Percentiles rank a stretch among this genome's conserved stretches.
Conservation (phyloP, 2,329 filamentous ascomycete species). For the Aureobasidium sp. region DNA sequence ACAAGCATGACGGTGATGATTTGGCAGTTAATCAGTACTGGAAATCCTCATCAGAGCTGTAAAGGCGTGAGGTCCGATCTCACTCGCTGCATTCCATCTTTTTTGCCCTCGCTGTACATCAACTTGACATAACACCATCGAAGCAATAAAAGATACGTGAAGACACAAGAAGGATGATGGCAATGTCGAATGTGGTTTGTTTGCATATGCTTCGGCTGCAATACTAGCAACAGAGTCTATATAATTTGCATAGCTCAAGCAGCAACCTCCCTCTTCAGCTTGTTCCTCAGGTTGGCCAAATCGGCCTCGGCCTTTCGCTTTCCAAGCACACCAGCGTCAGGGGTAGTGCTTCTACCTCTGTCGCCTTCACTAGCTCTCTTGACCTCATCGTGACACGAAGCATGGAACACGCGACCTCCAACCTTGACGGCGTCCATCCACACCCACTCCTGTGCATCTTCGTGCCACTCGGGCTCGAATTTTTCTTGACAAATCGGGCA, state of each 20-base stretch:
- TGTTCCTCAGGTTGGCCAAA: background rate
- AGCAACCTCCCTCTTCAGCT: slow-evolving; percentile 12
- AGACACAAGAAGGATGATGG: background rate
- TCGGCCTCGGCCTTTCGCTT: slow-evolving; percentile 28
- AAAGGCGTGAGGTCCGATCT: no score
- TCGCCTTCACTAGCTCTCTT: slow-evolving; percentile 15
- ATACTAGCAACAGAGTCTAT: background rate
- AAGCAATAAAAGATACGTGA: no score
- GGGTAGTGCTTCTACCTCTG: slow-evolving; percentile 27
- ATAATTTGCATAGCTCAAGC: background rate
- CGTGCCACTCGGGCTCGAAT: slow-evolving; percentile 86
- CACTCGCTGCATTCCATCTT: no score
- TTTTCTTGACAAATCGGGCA: slow-evolving; percentile 95
- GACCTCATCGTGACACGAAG: slow-evolving; percentile 71
- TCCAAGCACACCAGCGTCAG: slow-evolving; percentile 21
- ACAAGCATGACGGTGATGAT: no score
- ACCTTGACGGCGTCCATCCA: slow-evolving; percentile 84
- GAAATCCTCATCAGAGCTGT: no score
- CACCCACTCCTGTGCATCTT: slow-evolving; percentile 91
- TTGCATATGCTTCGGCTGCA: background rate
- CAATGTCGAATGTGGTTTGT: background rate
- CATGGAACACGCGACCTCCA: slow-evolving; percentile 76
- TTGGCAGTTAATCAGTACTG: no score
- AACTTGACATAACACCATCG: no score
- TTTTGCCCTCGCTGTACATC: no score